Percentiles rank a stretch among this genome's conserved stretches.
These are phyloP conservation scores for Kalanchoe fedtschenkoi DNA, from an alignment of 164 flowering plant genomes.

Conservation along the genomic window DNA sequence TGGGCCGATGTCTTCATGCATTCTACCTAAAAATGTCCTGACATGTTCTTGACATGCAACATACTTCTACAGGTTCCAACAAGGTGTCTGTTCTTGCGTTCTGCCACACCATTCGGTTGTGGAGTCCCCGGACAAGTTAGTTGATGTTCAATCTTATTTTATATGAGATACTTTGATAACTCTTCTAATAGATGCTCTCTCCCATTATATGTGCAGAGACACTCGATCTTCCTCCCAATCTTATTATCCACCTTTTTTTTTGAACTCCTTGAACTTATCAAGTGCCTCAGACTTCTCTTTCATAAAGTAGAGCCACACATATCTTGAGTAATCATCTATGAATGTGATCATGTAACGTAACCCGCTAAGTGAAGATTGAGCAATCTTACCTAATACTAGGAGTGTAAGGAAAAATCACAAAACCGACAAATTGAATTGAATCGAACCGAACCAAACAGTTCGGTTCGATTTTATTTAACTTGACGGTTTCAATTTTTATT, in stretches of 20 bases:
- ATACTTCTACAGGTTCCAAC: conserved; percentile 8
- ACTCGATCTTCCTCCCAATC: background rate
- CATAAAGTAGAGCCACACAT: conserved; percentile 14
- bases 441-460: too few species aligned
- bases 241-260: background rate
- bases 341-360: conserved; percentile 13
- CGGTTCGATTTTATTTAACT: too few species aligned
- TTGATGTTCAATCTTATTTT: conserved; percentile 8
- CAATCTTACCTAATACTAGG: conserved; percentile 11
- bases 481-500: too few species aligned
- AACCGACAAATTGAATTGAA: too few species aligned
- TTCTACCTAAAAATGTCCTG: conserved; percentile 9
- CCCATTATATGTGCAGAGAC: conserved; percentile 10
- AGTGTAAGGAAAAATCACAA: too few species aligned
- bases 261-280: conserved; percentile 8
- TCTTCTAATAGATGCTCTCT: conserved; percentile 11
- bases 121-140: conserved; percentile 14
- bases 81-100: conserved; percentile 10
- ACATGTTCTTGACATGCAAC: conserved; percentile 15
- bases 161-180: background rate
- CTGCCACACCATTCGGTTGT: conserved; percentile 13
- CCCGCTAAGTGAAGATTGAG: conserved; percentile 8
- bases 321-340: conserved; percentile 17
- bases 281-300: conserved; percentile 13
- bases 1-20: conserved; percentile 8